Evolutionary conservation across 345 rosid genomes (phyloP), one percentile per base, ranked within the genome.

Genomic region (Nasturtium officinale): DNA sequence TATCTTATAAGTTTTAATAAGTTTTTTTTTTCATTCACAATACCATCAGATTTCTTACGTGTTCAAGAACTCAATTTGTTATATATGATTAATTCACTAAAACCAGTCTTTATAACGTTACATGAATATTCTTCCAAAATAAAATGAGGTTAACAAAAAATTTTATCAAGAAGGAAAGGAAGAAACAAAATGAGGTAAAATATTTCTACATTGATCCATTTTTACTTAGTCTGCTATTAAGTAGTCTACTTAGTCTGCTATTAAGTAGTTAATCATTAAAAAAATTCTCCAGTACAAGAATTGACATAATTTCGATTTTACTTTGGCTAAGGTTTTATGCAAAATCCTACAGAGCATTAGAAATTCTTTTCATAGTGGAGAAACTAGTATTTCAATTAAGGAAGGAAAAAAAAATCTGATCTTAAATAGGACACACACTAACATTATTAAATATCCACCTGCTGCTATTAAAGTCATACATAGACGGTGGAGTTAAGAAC

Each of bases 391-490:
- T 37, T 37, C 10, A 37, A 13, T 37, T 11, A 9, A 11, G 3
- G 3, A 38, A 38, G 33, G 33, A n/a, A n/a, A n/a, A 53, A 53
- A 28, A 28, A 7, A 29, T 29, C 38, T n/a, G n/a, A 28, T 29
- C 38, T 7, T 15, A 16, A 6, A n/a, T 40, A 61, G 2, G 69
- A 30, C 45, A 48, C 7, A 45, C 10, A n/a, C 9, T 18, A 15
- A 15, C 25, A 47, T 35, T 46, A 4, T 30, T 15, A 57, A 57
- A 23, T 42, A 45, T 32, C 32, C 59, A 57, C 35, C 15, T 18
- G 73, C 15, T 18, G 73, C 37, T 66, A 18, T 13, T 50, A 37
- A 69, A 69, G 75, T 69, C 79, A 61, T 6, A 45, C 8, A 5
- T 23, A 13, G 42, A 61, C 45, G 48, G 53, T 63, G 64, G 54